These are phyloP conservation scores for Arthroderma uncinatum DNA, from an alignment of 2,329 filamentous ascomycete genomes.

Conservation along the genomic window DNA sequence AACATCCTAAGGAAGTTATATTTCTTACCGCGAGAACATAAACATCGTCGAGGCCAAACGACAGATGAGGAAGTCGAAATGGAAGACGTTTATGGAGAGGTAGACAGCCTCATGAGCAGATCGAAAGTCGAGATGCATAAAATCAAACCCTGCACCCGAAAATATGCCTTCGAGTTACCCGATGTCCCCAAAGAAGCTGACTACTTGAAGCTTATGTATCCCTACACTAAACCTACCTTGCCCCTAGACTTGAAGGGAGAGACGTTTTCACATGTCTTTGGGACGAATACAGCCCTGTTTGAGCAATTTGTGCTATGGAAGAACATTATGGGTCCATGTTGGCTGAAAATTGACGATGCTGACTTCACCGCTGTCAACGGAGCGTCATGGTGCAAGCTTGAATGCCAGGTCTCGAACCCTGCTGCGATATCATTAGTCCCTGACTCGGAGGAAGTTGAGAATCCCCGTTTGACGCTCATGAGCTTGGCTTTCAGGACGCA, in stretches of 20 bases:
- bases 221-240: slow-evolving; percentile 71
- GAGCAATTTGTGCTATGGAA: slow-evolving; percentile 99
- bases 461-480: slow-evolving; percentile 89
- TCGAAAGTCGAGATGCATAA: slow-evolving; percentile 82
- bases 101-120: slow-evolving; percentile 77
- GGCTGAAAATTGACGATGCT: slow-evolving; percentile 79
- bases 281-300: slow-evolving; percentile 83
- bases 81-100: slow-evolving; percentile 80
- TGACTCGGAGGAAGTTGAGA: slow-evolving; percentile 70
- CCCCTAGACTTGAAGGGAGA: slow-evolving; percentile 63
- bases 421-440: slow-evolving; percentile 60
- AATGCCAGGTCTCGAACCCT: slow-evolving; percentile 70
- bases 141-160: slow-evolving; percentile 78
- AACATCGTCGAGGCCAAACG: slow-evolving; percentile 49
- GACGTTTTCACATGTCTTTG: slow-evolving; percentile 90
- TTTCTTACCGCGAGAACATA: slow-evolving; percentile 69
- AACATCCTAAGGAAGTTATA: slow-evolving; percentile 87
- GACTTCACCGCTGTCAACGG: slow-evolving; percentile 80
- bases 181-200: slow-evolving; percentile 78
- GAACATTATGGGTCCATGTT: slow-evolving; percentile 97
- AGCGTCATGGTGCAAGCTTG: slow-evolving; percentile 92
- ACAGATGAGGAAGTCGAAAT: slow-evolving; percentile 73
- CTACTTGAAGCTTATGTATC: slow-evolving; percentile 92
- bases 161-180: slow-evolving; percentile 89
- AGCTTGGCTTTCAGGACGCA: slow-evolving; percentile 78